Evolutionary conservation across 345 rosid species (phyloP).

Genomic region (Luvunga scandens): DNA sequence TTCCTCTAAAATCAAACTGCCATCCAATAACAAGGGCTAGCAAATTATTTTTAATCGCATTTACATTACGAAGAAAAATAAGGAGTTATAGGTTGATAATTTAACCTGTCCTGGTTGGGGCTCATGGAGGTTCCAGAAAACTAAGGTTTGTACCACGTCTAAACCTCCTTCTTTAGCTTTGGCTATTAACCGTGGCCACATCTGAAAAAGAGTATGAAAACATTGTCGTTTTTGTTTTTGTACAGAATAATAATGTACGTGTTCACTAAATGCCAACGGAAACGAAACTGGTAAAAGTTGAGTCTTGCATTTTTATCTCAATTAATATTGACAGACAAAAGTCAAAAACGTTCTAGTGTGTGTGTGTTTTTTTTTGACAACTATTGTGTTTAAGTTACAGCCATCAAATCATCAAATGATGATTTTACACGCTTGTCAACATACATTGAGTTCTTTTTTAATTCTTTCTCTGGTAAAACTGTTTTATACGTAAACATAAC

Average conservation of each 20-base stretch:
- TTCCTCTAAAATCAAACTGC: constrained; percentile 79
- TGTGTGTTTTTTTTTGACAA: too few species aligned
- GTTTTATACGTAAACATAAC: too few species aligned
- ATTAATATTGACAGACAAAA: too few species aligned
- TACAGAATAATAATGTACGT: not conserved
- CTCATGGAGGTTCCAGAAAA: constrained; percentile 66
- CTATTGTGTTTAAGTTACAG: not conserved
- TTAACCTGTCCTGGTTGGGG: constrained; percentile 53
- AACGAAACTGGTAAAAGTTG: not conserved
- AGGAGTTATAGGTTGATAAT: too few species aligned
- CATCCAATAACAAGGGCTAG: not conserved
- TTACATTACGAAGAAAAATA: not conserved
- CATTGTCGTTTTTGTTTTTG: too few species aligned
- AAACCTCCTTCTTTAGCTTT: constrained; percentile 62
- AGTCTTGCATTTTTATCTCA: too few species aligned
- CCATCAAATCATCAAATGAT: not conserved
- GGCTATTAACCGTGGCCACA: constrained; percentile 64
- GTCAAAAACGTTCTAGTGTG: not conserved
- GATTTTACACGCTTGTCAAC: not conserved
- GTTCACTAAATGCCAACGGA: not conserved
- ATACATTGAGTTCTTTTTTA: not conserved
- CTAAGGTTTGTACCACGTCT: constrained; percentile 58
- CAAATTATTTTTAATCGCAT: not conserved
- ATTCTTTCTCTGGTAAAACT: too few species aligned
- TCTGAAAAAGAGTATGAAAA: constrained; percentile 24